These are phyloP conservation scores for Pseudonectria foliicola DNA, from an alignment of 2,329 filamentous ascomycete species.

Conservation along the genomic window DNA sequence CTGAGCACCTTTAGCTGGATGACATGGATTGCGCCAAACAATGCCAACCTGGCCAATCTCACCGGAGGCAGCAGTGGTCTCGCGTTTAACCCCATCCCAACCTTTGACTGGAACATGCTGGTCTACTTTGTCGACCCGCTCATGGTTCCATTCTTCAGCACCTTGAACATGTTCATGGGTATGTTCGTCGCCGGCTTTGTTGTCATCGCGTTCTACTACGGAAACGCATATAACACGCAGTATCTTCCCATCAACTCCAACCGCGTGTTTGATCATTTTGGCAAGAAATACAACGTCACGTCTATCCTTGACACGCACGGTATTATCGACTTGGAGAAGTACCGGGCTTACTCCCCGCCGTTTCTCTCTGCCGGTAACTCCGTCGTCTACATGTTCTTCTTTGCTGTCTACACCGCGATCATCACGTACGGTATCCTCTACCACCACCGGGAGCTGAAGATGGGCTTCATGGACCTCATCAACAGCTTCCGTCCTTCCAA, in stretches of 20 bases:
- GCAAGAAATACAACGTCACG: conserved; percentile 31
- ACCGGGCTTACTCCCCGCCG: conserved; percentile 34
- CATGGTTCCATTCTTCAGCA: conserved; percentile 31
- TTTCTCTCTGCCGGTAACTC: conserved; percentile 32
- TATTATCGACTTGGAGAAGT: conserved; percentile 31
- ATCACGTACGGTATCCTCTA: conserved; percentile 34
- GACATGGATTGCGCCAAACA: conserved; percentile 43
- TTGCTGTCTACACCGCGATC: conserved; percentile 33
- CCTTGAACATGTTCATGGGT: conserved; percentile 28
- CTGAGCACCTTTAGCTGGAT: conserved; percentile 45
- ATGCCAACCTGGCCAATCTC: conserved; percentile 29
- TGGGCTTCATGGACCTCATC: conserved; percentile 28
- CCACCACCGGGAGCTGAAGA: conserved; percentile 31
- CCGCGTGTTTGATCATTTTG: conserved; percentile 32
- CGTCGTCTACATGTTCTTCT: conserved; percentile 33
- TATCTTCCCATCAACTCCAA: conserved; percentile 37
- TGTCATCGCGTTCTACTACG: conserved; percentile 25
- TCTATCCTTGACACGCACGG: conserved; percentile 25
- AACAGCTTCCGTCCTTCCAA: conserved; percentile 21
- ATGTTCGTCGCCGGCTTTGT: conserved; percentile 21
- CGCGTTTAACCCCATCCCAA: conserved; percentile 34
- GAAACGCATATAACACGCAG: conserved; percentile 27
- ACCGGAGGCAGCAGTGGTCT: conserved; percentile 32
- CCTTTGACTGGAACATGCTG: conserved; percentile 38
- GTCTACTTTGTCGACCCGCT: conserved; percentile 27